phyloP scores from a whole-genome alignment of 2,329 filamentous ascomycete species.

The Talaromyces sp. region DNA sequence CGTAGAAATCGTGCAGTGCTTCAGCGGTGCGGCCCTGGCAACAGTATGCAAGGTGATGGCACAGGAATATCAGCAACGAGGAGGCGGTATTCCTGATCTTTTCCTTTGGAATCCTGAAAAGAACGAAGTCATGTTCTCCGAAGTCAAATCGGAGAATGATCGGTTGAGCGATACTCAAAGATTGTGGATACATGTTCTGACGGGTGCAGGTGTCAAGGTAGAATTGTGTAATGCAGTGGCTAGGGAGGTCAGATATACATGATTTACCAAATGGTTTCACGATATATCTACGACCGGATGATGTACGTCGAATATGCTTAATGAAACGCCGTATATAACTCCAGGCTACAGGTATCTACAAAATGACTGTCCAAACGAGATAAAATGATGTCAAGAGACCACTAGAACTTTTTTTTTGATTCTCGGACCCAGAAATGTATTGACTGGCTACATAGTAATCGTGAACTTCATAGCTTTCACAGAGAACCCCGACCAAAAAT shows the following conservation, averaged over 20 bases:
- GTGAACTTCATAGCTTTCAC: constrained; percentile 8
- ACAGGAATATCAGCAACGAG: constrained; percentile 85
- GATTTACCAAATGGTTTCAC: neutral
- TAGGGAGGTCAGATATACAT: constrained; percentile 48
- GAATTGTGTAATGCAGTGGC: constrained; percentile 72
- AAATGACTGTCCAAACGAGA: neutral
- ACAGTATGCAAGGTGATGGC: constrained; percentile 90
- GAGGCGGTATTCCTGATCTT: constrained; percentile 88
- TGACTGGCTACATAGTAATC: constrained; percentile 15
- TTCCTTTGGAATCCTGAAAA: constrained; percentile 72
- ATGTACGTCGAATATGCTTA: neutral
- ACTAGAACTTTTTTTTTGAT: constrained; percentile 12
- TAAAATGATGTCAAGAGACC: neutral
- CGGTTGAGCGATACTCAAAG: constrained; percentile 92
- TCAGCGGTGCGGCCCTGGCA: constrained; percentile 75
- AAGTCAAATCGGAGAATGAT: constrained; percentile 86
- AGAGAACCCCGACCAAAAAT: neutral
- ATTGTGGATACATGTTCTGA: constrained; percentile 93
- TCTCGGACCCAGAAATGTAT: constrained; percentile 8
- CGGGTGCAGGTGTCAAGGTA: constrained; percentile 78
- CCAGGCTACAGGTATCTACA: constrained; percentile 18
- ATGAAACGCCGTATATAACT: constrained; percentile 3
- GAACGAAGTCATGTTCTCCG: constrained; percentile 70
- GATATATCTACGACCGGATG: neutral
- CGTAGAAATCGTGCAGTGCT: constrained; percentile 73